These are phyloP conservation scores for Marasmius tenuissimus DNA, from an alignment of 1,284 basidiomycete species.

Conservation along the genomic window DNA sequence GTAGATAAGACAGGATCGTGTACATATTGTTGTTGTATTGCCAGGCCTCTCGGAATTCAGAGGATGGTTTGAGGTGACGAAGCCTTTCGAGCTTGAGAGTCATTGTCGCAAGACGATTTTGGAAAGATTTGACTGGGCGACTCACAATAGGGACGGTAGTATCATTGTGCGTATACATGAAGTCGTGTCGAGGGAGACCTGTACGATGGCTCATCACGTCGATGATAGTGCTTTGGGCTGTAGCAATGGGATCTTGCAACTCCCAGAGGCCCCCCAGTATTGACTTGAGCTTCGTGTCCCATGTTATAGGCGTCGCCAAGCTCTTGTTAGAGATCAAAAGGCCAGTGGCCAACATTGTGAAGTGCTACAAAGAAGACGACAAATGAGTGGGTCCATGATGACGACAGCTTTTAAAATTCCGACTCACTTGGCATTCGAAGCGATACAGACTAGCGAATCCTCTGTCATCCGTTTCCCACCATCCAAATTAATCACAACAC, in stretches of 20 bases:
- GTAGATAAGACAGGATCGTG: constrained; percentile 18
- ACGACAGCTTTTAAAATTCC: constrained; percentile 2
- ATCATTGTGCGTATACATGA: constrained; percentile 19
- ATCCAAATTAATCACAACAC: neutral
- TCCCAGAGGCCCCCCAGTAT: constrained; percentile 21
- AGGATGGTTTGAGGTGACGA: constrained; percentile 18
- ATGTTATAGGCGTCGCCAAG: constrained; percentile 17
- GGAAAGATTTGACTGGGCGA: neutral
- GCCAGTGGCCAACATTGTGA: constrained; percentile 20
- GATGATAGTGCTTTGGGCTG: constrained; percentile 17
- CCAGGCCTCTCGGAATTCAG: constrained; percentile 18
- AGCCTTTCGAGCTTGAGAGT: neutral
- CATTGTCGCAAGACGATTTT: too few relatives aligned
- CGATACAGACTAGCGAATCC: constrained; percentile 8
- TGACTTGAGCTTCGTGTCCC: constrained; percentile 20
- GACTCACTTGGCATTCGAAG: constrained; percentile 11
- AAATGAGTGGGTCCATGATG: constrained; percentile 20
- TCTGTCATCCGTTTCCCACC: constrained; percentile 1
- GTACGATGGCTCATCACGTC: constrained; percentile 25
- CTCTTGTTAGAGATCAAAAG: constrained; percentile 21
- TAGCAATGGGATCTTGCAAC: constrained; percentile 20
- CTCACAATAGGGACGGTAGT: constrained; percentile 15
- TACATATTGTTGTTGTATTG: constrained; percentile 23
- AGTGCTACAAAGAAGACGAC: constrained; percentile 34
- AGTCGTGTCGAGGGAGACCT: constrained; percentile 23